Percentiles rank a stretch among this genome's conserved stretches.
phyloP scores from a whole-genome alignment of 2,329 filamentous ascomycete species.

The Colletotrichum eleusines region DNA sequence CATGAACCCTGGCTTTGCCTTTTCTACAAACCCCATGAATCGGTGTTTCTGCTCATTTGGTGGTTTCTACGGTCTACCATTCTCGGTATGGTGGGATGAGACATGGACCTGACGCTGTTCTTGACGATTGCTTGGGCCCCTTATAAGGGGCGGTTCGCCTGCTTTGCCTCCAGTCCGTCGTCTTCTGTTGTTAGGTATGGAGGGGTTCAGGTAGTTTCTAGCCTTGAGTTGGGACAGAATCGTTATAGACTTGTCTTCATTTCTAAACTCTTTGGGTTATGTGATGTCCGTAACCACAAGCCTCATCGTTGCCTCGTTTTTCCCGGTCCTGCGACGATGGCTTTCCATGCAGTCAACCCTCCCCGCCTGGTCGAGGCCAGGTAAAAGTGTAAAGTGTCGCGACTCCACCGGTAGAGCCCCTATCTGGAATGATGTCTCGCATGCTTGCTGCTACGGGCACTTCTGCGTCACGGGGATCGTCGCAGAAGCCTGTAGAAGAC shows the following conservation, averaged over 20 bases:
- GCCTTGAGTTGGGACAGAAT: constrained; percentile 35
- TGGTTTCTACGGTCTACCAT: constrained; percentile 18
- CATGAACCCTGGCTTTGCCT: constrained; percentile 40
- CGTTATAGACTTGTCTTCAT: constrained; percentile 37
- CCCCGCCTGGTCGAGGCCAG: neutral
- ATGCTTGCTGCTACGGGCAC: constrained; percentile 7
- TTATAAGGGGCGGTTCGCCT: constrained; percentile 30
- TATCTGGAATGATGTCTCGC: neutral
- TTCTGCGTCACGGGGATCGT: constrained; percentile 33
- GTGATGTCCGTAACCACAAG: neutral
- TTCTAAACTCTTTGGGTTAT: neutral
- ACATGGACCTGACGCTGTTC: constrained; percentile 18
- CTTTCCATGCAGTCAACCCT: neutral
- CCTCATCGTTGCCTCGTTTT: neutral
- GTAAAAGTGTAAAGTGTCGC: constrained; percentile 3
- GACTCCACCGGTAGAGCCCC: neutral
- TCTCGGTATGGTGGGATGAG: constrained; percentile 24
- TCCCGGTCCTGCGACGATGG: neutral
- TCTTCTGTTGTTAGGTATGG: constrained; percentile 33
- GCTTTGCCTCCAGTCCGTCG: constrained; percentile 21
- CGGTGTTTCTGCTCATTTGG: constrained; percentile 36
- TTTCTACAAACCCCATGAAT: constrained; percentile 36
- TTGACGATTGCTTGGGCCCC: constrained; percentile 29
- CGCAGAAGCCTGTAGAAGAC: constrained; percentile 19
- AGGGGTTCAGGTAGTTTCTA: constrained; percentile 30